Percentiles rank a stretch among this genome's conserved stretches.
phyloP scores from a whole-genome alignment of 2,329 filamentous ascomycete genomes.

The Domatiomyces globalis region DNA sequence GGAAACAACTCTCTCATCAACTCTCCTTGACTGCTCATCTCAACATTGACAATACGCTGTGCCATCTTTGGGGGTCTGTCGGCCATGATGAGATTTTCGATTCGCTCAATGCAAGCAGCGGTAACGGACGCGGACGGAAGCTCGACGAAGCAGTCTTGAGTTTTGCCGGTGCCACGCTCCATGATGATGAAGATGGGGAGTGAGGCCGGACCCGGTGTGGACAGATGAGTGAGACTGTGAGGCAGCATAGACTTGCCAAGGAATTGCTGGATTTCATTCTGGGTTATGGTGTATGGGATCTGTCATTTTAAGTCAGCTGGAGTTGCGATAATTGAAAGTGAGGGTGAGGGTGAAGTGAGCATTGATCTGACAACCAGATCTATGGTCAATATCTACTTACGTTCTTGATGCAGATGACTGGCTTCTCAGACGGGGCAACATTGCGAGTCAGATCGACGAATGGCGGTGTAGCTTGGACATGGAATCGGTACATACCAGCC shows the following conservation, averaged over 20 bases:
- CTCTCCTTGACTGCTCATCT: constrained; percentile 33
- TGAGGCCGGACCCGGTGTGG: constrained; percentile 18
- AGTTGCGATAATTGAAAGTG: neutral
- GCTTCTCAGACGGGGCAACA: constrained; percentile 15
- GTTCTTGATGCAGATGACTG: constrained; percentile 23
- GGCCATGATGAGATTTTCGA: constrained; percentile 24
- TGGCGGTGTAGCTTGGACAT: constrained; percentile 10
- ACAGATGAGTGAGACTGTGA: constrained; percentile 14
- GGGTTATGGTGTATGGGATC: constrained; percentile 39
- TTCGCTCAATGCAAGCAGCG: constrained; percentile 24
- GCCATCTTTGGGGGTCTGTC: constrained; percentile 32
- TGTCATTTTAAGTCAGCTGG: neutral
- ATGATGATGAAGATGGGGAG: constrained; percentile 43
- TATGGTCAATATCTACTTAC: constrained; percentile 14
- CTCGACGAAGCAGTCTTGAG: constrained; percentile 41
- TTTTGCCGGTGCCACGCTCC: constrained; percentile 44
- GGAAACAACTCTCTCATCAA: constrained; percentile 40
- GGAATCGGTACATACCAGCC: neutral
- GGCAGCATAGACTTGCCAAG: constrained; percentile 30
- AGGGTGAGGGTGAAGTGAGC: neutral
- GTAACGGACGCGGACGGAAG: constrained; percentile 28
- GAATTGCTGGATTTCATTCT: constrained; percentile 35
- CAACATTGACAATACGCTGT: constrained; percentile 33
- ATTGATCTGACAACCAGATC: neutral
- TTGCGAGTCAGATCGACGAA: constrained; percentile 15